Evolutionary conservation across 306 rosid species (phyloP).

Genomic region (Trifolium dubium): DNA sequence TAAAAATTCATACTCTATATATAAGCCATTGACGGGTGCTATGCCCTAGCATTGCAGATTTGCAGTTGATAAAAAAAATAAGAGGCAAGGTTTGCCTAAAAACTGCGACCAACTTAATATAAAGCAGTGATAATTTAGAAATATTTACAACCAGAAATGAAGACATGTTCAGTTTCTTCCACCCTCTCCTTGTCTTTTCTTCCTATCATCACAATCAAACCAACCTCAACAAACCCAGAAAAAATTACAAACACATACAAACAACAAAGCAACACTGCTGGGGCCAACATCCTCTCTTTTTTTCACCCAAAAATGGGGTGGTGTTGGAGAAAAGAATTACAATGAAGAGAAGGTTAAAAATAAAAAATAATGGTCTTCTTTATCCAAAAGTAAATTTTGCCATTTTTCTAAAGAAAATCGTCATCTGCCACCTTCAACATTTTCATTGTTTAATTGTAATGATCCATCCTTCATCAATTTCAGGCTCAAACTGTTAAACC

Average conservation of each 20-base stretch:
- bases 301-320: conserved; percentile 46
- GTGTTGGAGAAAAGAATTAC: conserved; percentile 48
- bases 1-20: background rate
- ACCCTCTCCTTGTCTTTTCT: conserved; percentile 37
- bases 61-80: background rate
- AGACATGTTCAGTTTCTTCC: conserved; percentile 34
- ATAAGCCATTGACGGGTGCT: background rate
- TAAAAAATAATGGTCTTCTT: conserved; percentile 33
- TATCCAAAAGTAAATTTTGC: conserved; percentile 33
- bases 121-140: conserved; percentile 39
- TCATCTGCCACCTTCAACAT: conserved; percentile 47
- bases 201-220: conserved; percentile 26
- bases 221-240: conserved; percentile 39
- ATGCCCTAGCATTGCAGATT: background rate
- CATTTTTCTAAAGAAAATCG: conserved; percentile 16
- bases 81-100: conserved; percentile 14
- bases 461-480: conserved; percentile 80
- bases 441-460: conserved; percentile 48
- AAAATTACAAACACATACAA: conserved; percentile 39
- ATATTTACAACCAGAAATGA: conserved; percentile 64
- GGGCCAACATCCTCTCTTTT: conserved; percentile 41
- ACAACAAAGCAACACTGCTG: conserved; percentile 42
- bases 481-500: conserved; percentile 80
- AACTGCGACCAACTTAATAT: conserved; percentile 34
- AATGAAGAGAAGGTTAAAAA: conserved; percentile 39